A percentile compares a stretch with the other conserved stretches of the same genome.
Evolutionary conservation across 352 stramenopile species (phyloP).

Genomic region (Chrysophaeum taylorii): DNA sequence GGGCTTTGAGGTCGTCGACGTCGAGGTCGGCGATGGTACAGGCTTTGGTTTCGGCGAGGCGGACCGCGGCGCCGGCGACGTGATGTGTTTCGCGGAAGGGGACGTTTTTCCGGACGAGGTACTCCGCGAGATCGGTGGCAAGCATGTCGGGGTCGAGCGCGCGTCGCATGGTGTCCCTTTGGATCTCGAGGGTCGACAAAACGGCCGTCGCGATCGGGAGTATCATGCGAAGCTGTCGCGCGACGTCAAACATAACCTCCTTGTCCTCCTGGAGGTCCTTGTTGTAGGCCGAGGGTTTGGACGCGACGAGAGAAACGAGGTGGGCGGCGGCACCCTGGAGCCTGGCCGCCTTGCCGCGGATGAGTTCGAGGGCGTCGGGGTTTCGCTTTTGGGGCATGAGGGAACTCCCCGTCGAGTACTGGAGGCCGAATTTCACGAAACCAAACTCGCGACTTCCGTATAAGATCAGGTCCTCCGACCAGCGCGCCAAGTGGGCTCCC

Average conservation of each 20-base stretch:
- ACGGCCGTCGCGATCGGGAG: conserved; percentile 90
- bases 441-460: conserved; percentile 60
- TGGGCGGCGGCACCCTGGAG: not conserved
- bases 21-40: conserved; percentile 68
- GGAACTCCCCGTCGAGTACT: conserved; percentile 92
- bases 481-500: conserved; percentile 89
- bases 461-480: conserved; percentile 94
- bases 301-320: not conserved
- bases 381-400: conserved; percentile 99
- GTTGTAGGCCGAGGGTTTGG: conserved; percentile 91
- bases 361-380: conserved; percentile 91
- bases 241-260: conserved; percentile 88
- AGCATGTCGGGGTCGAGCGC: conserved; percentile 97
- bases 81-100: conserved; percentile 99
- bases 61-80: conserved; percentile 82
- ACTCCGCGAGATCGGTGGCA: conserved; percentile 95
- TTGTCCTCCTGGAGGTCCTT: conserved; percentile 99
- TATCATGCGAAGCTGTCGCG: conserved; percentile 92
- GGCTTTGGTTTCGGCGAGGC: conserved; percentile 72
- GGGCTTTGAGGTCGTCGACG: conserved; percentile 67
- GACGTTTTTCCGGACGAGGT: conserved; percentile 91
- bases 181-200: conserved; percentile 85
- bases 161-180: conserved; percentile 79
- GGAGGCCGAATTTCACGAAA: conserved; percentile 89
- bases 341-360: conserved; percentile 85